phyloP scores from a whole-genome alignment of 805 yeast species.

The Pichia exigua region DNA sequence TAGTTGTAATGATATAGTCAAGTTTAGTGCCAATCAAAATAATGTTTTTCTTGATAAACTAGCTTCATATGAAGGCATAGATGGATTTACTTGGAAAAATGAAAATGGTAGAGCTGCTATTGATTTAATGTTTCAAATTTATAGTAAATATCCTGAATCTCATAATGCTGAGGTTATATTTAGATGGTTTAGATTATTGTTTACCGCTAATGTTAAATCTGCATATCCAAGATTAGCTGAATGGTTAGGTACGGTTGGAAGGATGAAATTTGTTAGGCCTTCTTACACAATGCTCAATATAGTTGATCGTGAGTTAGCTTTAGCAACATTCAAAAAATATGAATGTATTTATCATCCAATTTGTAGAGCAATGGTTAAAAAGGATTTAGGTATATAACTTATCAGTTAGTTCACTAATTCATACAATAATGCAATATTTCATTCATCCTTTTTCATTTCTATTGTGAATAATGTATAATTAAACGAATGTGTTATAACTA shows the following conservation, averaged over 20 bases:
- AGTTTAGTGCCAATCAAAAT: conserved; percentile 66
- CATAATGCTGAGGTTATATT: conserved; percentile 74
- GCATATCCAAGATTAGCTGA: conserved; percentile 52
- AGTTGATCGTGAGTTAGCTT: conserved; percentile 61
- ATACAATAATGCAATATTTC: background rate
- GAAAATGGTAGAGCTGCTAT: conserved; percentile 28
- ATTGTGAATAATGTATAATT: background rate
- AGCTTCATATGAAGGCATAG: conserved; percentile 38
- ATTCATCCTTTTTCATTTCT: background rate
- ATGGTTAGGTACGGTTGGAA: conserved; percentile 87
- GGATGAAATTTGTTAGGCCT: conserved; percentile 93
- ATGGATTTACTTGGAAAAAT: conserved; percentile 32
- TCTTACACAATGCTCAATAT: conserved; percentile 59
- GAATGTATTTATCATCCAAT: conserved; percentile 73
- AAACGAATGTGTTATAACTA: background rate
- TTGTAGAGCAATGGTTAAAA: conserved; percentile 72
- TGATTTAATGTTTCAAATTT: conserved; percentile 23
- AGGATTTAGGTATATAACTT: conserved; percentile 51
- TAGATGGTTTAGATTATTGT: conserved; percentile 66
- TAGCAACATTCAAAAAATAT: conserved; percentile 52
- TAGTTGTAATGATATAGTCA: conserved; percentile 39
- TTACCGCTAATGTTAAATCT: conserved; percentile 41
- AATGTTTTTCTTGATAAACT: conserved; percentile 72
- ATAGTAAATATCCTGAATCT: conserved; percentile 41
- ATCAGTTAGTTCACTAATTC: background rate